Evolutionary conservation across 2,329 filamentous ascomycete genomes (phyloP).

Genomic region (Stachybotrys chartarum): DNA sequence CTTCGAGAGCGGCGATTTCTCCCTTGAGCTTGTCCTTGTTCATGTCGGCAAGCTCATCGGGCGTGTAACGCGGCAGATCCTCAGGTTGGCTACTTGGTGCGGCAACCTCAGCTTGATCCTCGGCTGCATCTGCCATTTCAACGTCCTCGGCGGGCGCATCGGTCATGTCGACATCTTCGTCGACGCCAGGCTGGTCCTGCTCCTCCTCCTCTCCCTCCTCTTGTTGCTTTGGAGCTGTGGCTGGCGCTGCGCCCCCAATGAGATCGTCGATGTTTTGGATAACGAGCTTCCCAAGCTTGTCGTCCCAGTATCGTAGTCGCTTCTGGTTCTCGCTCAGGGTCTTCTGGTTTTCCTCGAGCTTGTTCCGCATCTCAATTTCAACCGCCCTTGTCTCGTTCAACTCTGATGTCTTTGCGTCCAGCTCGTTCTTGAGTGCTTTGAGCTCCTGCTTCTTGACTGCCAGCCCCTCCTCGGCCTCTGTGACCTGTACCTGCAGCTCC

Average conservation of each 20-base stretch:
- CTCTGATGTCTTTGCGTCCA: slow-evolving; percentile 79
- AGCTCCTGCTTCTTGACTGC: slow-evolving; percentile 76
- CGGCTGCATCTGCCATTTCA: slow-evolving; percentile 22
- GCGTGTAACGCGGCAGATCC: slow-evolving; percentile 71
- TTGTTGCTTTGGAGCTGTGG: not conserved
- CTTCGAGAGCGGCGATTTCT: slow-evolving; percentile 55
- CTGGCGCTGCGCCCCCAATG: slow-evolving; percentile 28
- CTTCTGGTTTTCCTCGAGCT: slow-evolving; percentile 94
- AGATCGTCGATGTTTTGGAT: slow-evolving; percentile 76
- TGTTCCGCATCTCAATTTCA: slow-evolving; percentile 98
- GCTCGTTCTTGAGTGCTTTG: slow-evolving; percentile 68
- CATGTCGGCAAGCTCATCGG: slow-evolving; percentile 62
- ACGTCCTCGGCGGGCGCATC: slow-evolving; percentile 19
- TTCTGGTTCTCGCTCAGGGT: slow-evolving; percentile 79
- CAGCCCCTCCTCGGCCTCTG: slow-evolving; percentile 75
- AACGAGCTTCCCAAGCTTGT: slow-evolving; percentile 77
- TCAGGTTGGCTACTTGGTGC: slow-evolving; percentile 30
- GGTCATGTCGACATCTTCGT: slow-evolving; percentile 25
- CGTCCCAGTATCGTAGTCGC: slow-evolving; percentile 76
- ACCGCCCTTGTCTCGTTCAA: slow-evolving; percentile 82
- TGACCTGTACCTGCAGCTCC: slow-evolving; percentile 63
- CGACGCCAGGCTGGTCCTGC: slow-evolving; percentile 13
- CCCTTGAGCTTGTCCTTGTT: slow-evolving; percentile 53
- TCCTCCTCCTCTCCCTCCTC: slow-evolving; percentile 9
- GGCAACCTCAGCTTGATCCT: slow-evolving; percentile 12